These are phyloP conservation scores for Pseudocohnilembus persalinus DNA, from an alignment of 169 alveolate species.

Conservation along the genomic window DNA sequence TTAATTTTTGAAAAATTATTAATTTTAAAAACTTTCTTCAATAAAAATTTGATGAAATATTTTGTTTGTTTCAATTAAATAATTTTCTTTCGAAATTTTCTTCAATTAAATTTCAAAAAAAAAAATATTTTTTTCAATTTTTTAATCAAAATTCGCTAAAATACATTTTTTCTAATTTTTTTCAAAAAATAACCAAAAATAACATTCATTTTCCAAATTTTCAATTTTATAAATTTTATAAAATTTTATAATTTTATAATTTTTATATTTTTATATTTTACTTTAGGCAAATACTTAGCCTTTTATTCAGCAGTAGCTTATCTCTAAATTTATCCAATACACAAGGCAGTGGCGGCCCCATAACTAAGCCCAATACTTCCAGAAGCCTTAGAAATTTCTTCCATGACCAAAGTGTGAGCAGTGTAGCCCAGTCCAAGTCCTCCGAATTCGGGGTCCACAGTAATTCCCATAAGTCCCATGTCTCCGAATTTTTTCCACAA, in stretches of 20 bases:
- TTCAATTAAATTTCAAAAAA: no score
- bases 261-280: conserved; percentile 1
- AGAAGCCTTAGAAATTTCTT: conserved; percentile 80
- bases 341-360: conserved; percentile 82
- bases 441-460: conserved; percentile 81
- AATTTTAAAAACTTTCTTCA: no score
- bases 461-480: conserved; percentile 77
- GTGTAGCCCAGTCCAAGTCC: conserved; percentile 79
- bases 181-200: no score
- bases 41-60: no score
- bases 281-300: conserved; percentile 75
- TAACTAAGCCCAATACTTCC: conserved; percentile 82
- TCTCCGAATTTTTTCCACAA: conserved; percentile 83
- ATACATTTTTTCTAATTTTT: no score
- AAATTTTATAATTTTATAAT: not conserved
- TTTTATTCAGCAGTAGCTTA: conserved; percentile 78
- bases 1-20: no score
- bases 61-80: no score
- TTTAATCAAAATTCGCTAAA: no score
- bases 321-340: conserved; percentile 67
- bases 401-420: conserved; percentile 77
- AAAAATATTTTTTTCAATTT: no score
- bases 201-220: no score
- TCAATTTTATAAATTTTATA: no score
- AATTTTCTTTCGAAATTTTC: no score